phyloP scores from a whole-genome alignment of 2,329 filamentous ascomycete genomes.

The Thelonectria blattea region DNA sequence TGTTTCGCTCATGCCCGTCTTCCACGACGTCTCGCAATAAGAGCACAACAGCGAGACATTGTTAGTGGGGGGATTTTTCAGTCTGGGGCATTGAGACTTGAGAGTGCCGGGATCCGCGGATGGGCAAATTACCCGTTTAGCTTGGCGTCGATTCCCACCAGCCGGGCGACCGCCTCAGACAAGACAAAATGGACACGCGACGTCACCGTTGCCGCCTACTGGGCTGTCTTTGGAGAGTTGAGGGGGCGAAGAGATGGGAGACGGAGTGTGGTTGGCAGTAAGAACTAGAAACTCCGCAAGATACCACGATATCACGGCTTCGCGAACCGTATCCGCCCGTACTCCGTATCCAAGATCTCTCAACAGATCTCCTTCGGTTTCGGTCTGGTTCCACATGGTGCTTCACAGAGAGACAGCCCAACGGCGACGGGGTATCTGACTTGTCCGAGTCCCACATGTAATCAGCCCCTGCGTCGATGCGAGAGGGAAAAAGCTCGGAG shows the following conservation, averaged over 20 bases:
- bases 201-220: neutral
- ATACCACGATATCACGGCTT: neutral
- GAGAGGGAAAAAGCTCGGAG: neutral
- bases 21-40: neutral
- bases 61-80: constrained; percentile 20
- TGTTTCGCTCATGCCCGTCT: no score
- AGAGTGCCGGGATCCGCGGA: constrained; percentile 24
- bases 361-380: constrained; percentile 34
- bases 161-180: constrained; percentile 2
- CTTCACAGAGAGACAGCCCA: constrained; percentile 13
- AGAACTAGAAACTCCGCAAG: neutral
- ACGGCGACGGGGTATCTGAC: constrained; percentile 24
- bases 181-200: constrained; percentile 17
- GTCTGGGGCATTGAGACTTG: constrained; percentile 17
- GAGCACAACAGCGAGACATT: constrained; percentile 10
- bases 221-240: neutral
- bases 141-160: constrained; percentile 27
- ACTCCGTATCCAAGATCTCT: constrained; percentile 2
- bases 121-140: constrained; percentile 26
- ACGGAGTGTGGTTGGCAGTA: neutral
- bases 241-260: no score
- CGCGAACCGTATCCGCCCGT: neutral
- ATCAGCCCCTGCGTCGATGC: constrained; percentile 37
- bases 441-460: constrained; percentile 33
- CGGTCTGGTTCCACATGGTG: constrained; percentile 22